A percentile compares a stretch with the other conserved stretches of the same genome.
Evolutionary conservation across 2,329 filamentous ascomycete species (phyloP).

Genomic region (Aspergillus fijiensis): DNA sequence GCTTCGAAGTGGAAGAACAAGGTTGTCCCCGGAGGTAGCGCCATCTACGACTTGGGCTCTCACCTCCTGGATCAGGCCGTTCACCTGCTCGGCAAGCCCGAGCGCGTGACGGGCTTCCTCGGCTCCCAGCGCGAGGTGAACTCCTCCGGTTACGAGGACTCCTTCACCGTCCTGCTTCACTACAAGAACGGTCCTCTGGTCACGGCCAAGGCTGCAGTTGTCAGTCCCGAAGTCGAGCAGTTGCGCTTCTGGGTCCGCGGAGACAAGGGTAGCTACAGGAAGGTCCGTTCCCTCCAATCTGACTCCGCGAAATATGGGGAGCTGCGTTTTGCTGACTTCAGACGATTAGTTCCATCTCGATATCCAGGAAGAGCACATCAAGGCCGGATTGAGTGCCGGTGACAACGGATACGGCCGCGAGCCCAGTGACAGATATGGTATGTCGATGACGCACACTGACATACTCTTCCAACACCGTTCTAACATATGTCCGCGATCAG

Average conservation of each 20-base stretch:
- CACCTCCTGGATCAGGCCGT: constrained; percentile 76
- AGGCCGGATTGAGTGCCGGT: constrained; percentile 60
- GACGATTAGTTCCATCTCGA: constrained; percentile 57
- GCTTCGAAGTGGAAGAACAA: constrained; percentile 66
- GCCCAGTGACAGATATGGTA: constrained; percentile 57
- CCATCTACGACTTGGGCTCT: constrained; percentile 71
- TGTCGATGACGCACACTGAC: not conserved
- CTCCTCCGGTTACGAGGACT: constrained; percentile 49
- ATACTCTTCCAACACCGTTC: not conserved
- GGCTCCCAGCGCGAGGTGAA: constrained; percentile 64
- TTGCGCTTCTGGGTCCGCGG: constrained; percentile 76
- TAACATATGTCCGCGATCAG: constrained; percentile 18
- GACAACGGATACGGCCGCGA: constrained; percentile 67
- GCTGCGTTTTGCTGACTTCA: not conserved
- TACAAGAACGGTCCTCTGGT: constrained; percentile 65
- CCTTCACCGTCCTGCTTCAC: constrained; percentile 62
- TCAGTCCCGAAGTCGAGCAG: constrained; percentile 68
- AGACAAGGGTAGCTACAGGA: constrained; percentile 71
- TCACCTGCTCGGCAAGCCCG: constrained; percentile 67
- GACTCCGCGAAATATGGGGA: not conserved
- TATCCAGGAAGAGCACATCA: constrained; percentile 72
- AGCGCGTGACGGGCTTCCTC: constrained; percentile 65
- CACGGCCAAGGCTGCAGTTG: constrained; percentile 66
- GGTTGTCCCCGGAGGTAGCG: constrained; percentile 64
- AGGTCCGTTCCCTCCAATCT: constrained; percentile 40